A percentile compares a stretch with the other conserved stretches of the same genome.
Conservation (phyloP, 345 rosid species). For the Camelina neglecta region DNA sequence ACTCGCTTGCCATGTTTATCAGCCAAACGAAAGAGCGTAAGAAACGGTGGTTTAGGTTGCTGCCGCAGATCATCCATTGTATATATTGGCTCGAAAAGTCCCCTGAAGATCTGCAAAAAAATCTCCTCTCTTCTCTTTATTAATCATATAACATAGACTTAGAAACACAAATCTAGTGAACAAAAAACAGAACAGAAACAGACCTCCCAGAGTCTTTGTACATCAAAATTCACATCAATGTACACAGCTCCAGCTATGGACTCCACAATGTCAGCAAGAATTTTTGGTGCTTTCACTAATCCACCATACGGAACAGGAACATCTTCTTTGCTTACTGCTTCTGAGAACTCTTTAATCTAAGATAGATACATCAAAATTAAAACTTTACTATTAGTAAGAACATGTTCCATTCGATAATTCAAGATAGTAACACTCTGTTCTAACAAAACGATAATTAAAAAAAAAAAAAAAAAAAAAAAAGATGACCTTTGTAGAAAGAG, state of each 20-base stretch:
- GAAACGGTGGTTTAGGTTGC: constrained; percentile 46
- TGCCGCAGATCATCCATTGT: constrained; percentile 32
- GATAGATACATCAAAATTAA: neutral
- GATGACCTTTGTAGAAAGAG: constrained; percentile 46
- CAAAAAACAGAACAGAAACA: constrained; percentile 1
- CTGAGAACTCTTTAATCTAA: constrained; percentile 54
- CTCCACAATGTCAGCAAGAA: constrained; percentile 69
- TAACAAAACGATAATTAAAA: no score
- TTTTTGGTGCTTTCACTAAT: constrained; percentile 61
- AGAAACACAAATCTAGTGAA: neutral
- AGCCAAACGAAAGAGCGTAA: constrained; percentile 52
- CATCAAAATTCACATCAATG: constrained; percentile 45
- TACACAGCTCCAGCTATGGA: constrained; percentile 60
- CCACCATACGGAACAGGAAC: constrained; percentile 51
- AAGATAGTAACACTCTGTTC: no score
- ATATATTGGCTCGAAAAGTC: constrained; percentile 65
- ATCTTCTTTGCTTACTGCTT: constrained; percentile 41
- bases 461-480: no score
- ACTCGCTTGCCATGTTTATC: constrained; percentile 57
- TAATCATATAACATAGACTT: neutral
- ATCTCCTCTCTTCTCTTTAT: neutral
- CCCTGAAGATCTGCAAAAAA: constrained; percentile 51
- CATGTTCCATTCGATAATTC: neutral
- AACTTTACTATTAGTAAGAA: neutral
- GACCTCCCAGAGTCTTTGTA: constrained; percentile 65